Base-by-base conservation (phyloP, 2,329 filamentous ascomycete genomes). In the Alternaria postmessia region DNA sequence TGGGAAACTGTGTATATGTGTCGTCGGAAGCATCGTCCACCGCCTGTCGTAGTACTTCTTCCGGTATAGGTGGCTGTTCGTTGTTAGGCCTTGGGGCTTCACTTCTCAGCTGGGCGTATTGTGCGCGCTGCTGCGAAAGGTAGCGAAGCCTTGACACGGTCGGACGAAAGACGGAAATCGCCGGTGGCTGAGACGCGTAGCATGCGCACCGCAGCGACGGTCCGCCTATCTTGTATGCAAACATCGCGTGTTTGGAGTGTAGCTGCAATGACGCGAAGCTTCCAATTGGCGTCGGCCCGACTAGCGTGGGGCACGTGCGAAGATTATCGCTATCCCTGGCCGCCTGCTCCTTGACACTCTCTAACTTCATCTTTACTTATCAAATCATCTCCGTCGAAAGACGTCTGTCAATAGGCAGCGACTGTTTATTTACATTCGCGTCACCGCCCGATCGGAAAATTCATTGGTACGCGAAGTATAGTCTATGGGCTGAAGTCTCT, bases 201-300 rank as follows among this genome's bases (percentile, higher is more conserved):
- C 43, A 54, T 26, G 43, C 43, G 16, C 47, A 43, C 47, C 63
- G 48, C 39, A 65, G 42, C n/a, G 52, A 48, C 22, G 53, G 41
- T 54, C 54, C 41, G 34, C 47, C 43, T 20, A 44, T 39, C 28
- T 44, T 61, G 26, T 42, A 61, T 28, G 46, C 34, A 38, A 49
- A 63, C 63, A 65, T 62, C 51, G 32, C 47, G 51, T 55, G 32
- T 51, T 52, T 26, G 60, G 57, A 54, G 43, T 43, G 53, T 34
- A 26, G 51, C 22, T 53, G 59, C 26, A 22, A 53, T 59, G 44
- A 49, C 48, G 48, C 61, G 59, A 62, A 43, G 53, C 54, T 57
- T 62, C 44, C 38, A 44, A 43, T 49, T 53, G 41, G 56, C 62
- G 36, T 58, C 55, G 59, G 62, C 18, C 54, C 59, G 53, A 61